Percentiles rank a stretch among this genome's conserved stretches.
These are phyloP conservation scores for Pulicaria dysenterica DNA, from an alignment of 129 eudicot species.

Conservation along the genomic window DNA sequence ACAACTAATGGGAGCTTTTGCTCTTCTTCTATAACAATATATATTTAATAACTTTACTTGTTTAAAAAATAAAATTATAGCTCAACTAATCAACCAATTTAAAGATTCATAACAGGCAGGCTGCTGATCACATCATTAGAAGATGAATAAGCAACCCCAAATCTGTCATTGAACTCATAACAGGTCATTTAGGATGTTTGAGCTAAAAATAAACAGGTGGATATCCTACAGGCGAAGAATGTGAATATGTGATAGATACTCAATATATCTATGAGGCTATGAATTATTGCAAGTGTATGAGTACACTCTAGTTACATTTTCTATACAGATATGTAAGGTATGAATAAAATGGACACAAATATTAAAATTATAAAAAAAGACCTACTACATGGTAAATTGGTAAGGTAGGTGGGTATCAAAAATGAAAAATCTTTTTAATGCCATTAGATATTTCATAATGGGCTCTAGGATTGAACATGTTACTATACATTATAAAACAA, in stretches of 20 bases:
- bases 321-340: background rate
- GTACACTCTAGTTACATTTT: background rate
- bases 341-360: background rate
- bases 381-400: background rate
- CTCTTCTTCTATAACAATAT: too few relatives aligned
- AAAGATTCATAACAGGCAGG: too few relatives aligned
- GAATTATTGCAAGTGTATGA: background rate
- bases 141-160: too few relatives aligned
- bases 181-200: too few relatives aligned
- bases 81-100: background rate
- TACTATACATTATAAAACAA: background rate
- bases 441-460: background rate
- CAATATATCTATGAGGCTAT: background rate
- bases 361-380: background rate
- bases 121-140: too few relatives aligned
- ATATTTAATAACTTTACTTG: background rate
- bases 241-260: too few relatives aligned
- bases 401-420: background rate
- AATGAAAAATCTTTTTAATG: background rate
- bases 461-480: background rate
- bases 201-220: too few relatives aligned
- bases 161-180: too few relatives aligned
- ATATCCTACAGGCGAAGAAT: too few relatives aligned
- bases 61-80: background rate
- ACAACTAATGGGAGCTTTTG: background rate